These are phyloP conservation scores for Mycena rosella DNA, from an alignment of 768 basidiomycete species.

Conservation along the genomic window DNA sequence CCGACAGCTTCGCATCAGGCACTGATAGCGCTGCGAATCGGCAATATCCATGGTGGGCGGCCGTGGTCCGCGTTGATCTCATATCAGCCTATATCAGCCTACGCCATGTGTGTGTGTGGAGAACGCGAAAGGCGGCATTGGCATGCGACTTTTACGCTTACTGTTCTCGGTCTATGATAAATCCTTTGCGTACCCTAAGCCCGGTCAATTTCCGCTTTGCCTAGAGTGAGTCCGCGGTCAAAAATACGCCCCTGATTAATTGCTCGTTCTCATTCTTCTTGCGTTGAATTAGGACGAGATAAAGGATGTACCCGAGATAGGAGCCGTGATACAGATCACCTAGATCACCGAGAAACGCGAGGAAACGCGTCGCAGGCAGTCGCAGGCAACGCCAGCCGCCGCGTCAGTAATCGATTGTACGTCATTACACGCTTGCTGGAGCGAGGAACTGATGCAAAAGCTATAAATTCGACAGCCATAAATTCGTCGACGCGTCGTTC, in stretches of 20 bases:
- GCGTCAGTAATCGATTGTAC: not conserved
- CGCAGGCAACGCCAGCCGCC: not conserved
- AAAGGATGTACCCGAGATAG: not conserved
- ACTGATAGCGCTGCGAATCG: not conserved
- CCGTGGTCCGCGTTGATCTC: not conserved
- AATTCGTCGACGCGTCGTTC: conserved; percentile 33
- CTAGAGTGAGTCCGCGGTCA: not conserved
- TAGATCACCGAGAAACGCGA: conserved; percentile 17
- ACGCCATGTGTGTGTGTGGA: too few species aligned
- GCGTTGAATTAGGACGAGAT: not conserved
- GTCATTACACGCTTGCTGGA: conserved; percentile 30
- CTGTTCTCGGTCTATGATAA: too few species aligned
- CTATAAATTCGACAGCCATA: conserved; percentile 4
- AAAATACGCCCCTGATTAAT: conserved; percentile 24
- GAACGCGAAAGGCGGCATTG: too few species aligned
- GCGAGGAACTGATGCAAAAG: conserved; percentile 11
- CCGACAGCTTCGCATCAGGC: conserved; percentile 20
- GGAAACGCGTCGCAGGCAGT: not conserved
- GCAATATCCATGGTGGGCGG: too few species aligned
- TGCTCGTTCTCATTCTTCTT: not conserved
- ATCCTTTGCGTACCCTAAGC: too few species aligned
- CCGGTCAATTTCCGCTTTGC: conserved; percentile 1
- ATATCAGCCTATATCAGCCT: too few species aligned
- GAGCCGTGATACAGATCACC: conserved; percentile 8
- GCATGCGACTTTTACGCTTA: too few species aligned